phyloP scores from a whole-genome alignment of 352 stramenopile species.

The Phytophthora chlamydospora region DNA sequence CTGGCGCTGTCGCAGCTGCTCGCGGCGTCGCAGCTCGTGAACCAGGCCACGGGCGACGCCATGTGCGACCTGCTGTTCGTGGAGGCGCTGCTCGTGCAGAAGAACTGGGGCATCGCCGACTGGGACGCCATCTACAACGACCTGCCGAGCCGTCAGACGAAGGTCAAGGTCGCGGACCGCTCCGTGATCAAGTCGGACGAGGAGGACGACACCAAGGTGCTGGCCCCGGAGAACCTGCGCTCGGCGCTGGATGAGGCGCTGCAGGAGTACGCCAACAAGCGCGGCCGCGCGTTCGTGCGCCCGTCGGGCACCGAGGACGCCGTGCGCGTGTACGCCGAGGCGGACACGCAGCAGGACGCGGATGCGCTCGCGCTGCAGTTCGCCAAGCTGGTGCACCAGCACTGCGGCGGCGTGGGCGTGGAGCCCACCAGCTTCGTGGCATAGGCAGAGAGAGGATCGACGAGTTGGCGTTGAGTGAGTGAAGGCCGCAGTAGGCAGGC shows the following conservation, averaged over 20 bases:
- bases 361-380: conserved; percentile 91
- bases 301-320: conserved; percentile 98
- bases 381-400: conserved; percentile 79
- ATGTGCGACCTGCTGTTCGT: conserved; percentile 97
- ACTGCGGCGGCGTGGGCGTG: conserved; percentile 71
- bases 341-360: conserved; percentile 87
- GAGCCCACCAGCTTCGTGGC: conserved; percentile 74
- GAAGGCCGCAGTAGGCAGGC: conserved; percentile 10
- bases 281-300: conserved; percentile 92
- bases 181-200: conserved; percentile 63
- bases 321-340: conserved; percentile 98
- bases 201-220: conserved; percentile 71
- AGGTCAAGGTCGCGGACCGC: conserved; percentile 83
- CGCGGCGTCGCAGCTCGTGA: conserved; percentile 92
- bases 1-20: conserved; percentile 83
- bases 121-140: conserved; percentile 97
- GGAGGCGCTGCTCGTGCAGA: conserved; percentile 93
- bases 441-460: conserved; percentile 29
- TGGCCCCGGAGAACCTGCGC: conserved; percentile 67
- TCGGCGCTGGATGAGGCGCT: conserved; percentile 56
- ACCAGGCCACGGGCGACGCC: conserved; percentile 98
- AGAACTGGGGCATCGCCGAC: conserved; percentile 88
- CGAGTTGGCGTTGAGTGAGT: conserved; percentile 15
- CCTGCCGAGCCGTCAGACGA: conserved; percentile 92
- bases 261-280: conserved; percentile 64